Evolutionary conservation across 768 basidiomycete species (phyloP).

Genomic region (Collybia mongolica): DNA sequence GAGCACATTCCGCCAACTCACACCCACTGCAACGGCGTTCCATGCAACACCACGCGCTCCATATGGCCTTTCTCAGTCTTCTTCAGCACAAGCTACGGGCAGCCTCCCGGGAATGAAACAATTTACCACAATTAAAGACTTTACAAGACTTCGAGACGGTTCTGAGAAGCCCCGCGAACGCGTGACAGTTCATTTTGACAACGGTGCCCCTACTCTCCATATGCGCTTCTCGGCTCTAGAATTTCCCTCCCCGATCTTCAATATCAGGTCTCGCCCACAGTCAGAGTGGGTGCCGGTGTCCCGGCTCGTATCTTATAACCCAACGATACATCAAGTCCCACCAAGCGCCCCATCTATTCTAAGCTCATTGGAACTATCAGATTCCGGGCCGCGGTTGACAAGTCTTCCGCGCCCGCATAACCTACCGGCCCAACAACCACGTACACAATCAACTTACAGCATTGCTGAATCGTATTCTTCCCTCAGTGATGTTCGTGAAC

Average conservation of each 20-base stretch:
- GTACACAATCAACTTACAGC: conserved; percentile 8
- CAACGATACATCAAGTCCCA: neutral
- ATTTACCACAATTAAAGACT: conserved; percentile 19
- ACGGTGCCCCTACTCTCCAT: conserved; percentile 48
- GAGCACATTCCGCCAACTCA: conserved; percentile 54
- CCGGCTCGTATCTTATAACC: neutral
- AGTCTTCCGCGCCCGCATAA: neutral
- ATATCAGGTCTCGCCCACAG: conserved; percentile 21
- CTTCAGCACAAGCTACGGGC: conserved; percentile 3
- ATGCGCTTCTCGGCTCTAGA: conserved; percentile 55
- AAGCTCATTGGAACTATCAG: neutral
- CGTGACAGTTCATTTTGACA: conserved; percentile 48
- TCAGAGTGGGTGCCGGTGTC: conserved; percentile 11
- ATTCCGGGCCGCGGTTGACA: neutral
- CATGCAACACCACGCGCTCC: conserved; percentile 31
- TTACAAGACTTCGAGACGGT: neutral
- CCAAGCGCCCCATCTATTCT: neutral
- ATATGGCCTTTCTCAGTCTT: conserved; percentile 8
- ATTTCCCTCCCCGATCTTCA: conserved; percentile 34
- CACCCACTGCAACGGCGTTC: conserved; percentile 41
- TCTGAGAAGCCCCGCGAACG: conserved; percentile 27
- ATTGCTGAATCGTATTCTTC: conserved; percentile 39
- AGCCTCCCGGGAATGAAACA: conserved; percentile 15
- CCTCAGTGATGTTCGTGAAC: conserved; percentile 44
- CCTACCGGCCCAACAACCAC: neutral